These are phyloP conservation scores for Vigna trinervia DNA, from an alignment of 306 rosid species.

Conservation along the genomic window DNA sequence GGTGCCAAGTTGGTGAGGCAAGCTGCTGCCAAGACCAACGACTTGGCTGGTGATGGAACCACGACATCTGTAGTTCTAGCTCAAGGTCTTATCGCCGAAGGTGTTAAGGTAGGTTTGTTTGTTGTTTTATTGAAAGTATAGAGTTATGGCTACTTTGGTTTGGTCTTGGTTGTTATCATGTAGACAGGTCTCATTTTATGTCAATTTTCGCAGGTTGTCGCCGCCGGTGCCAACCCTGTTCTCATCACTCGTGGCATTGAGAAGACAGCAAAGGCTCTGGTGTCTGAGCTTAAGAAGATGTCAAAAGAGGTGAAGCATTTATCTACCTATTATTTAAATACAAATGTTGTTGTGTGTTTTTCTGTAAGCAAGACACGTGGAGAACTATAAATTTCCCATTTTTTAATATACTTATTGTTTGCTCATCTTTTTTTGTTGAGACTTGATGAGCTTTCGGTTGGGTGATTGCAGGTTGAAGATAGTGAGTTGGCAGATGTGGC, in stretches of 20 bases:
- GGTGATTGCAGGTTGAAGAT: slow-evolving; percentile 85
- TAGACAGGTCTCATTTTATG: neutral
- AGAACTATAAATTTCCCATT: neutral
- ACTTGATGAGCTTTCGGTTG: slow-evolving; percentile 14
- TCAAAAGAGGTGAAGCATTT: slow-evolving; percentile 78
- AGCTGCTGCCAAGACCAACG: slow-evolving; percentile 99
- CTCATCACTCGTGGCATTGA: slow-evolving; percentile 97
- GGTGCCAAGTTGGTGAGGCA: slow-evolving; percentile 99
- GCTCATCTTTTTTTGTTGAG: neutral
- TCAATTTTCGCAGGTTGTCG: slow-evolving; percentile 73
- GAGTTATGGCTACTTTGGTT: neutral
- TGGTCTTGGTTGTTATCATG: neutral
- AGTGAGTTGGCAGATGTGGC: slow-evolving; percentile 98
- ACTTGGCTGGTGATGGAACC: slow-evolving; percentile 99
- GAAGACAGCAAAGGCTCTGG: slow-evolving; percentile 86
- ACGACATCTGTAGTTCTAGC: slow-evolving; percentile 99
- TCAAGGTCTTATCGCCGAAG: slow-evolving; percentile 98
- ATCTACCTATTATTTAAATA: neutral
- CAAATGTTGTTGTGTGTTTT: neutral
- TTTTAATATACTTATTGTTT: neutral
- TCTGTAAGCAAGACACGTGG: neutral
- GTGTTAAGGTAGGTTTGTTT: slow-evolving; percentile 87
- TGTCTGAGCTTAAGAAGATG: slow-evolving; percentile 75
- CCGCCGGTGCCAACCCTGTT: slow-evolving; percentile 99
- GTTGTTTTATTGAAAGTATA: neutral